Conservation (phyloP, 345 rosid genomes). For the Acer campestre region DNA sequence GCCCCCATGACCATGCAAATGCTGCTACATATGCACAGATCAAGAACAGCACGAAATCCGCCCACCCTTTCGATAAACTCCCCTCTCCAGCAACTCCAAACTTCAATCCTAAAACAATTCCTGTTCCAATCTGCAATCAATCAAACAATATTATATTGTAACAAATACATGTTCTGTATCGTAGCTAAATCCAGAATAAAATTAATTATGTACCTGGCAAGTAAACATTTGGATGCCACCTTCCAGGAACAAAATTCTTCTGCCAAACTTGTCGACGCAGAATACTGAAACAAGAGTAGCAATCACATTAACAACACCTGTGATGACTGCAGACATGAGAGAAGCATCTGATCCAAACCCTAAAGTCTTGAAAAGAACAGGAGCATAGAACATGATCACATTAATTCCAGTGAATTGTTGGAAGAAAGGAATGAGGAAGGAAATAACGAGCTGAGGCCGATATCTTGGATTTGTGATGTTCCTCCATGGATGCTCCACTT, state of each 20-base stretch:
- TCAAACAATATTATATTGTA: no score
- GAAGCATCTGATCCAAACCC: conserved; percentile 75
- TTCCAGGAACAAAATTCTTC: conserved; percentile 66
- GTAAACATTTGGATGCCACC: conserved; percentile 77
- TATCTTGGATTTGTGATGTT: conserved; percentile 52
- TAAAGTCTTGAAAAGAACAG: conserved; percentile 68
- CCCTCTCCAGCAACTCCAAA: no score
- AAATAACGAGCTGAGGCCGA: conserved; percentile 57
- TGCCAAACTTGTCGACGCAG: conserved; percentile 61
- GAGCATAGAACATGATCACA: conserved; percentile 73
- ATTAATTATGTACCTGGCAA: conserved; percentile 49
- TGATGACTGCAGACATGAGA: conserved; percentile 68
- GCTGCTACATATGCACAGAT: conserved; percentile 41
- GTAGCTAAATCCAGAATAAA: no score
- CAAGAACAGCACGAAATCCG: no score
- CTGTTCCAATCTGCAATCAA: conserved; percentile 17
- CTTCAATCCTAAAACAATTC: conserved; percentile 27
- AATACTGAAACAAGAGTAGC: conserved; percentile 61
- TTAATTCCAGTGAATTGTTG: conserved; percentile 41
- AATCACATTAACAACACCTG: conserved; percentile 62
- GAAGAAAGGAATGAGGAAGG: conserved; percentile 56
- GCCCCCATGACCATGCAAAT: conserved; percentile 72
- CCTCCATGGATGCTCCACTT: conserved; percentile 66
- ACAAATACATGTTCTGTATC: no score
- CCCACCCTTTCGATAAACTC: no score